Evolutionary conservation across 495 filamentous ascomycete genomes (phyloP).

Genomic region (Penicillium manginii): DNA sequence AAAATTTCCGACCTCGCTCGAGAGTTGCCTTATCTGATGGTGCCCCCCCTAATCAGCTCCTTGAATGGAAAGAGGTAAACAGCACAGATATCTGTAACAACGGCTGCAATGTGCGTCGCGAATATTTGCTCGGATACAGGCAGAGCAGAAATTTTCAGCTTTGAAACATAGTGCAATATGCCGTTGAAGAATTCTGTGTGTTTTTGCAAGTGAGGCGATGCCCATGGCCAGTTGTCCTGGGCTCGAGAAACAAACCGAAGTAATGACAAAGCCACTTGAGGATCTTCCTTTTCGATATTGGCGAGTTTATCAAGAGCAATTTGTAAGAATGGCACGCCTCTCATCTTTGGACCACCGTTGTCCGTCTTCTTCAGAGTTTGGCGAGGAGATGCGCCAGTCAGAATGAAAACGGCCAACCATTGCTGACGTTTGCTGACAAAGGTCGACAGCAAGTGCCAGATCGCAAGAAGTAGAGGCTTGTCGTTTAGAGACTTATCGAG

Average conservation of each 20-base stretch:
- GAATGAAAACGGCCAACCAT: conserved; percentile 90
- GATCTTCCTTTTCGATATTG: conserved; percentile 64
- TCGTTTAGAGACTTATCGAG: conserved; percentile 77
- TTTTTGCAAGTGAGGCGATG: conserved; percentile 73
- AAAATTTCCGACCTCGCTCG: conserved; percentile 46
- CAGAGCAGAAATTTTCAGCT: conserved; percentile 55
- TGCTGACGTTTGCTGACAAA: conserved; percentile 89
- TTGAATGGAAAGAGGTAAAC: conserved; percentile 67
- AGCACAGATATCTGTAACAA: conserved; percentile 84
- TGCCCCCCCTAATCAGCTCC: neutral
- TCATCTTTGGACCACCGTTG: conserved; percentile 38
- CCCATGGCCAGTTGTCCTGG: conserved; percentile 93
- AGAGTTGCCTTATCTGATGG: neutral
- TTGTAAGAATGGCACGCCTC: conserved; percentile 67
- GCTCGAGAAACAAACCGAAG: conserved; percentile 84
- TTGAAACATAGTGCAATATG: conserved; percentile 70
- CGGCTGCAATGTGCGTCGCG: conserved; percentile 74
- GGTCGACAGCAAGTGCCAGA: conserved; percentile 87
- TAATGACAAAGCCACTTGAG: conserved; percentile 67
- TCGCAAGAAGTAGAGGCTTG: conserved; percentile 59
- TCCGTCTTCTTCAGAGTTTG: conserved; percentile 65
- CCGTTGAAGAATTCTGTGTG: conserved; percentile 71
- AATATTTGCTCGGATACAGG: conserved; percentile 48
- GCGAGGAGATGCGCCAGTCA: conserved; percentile 83
- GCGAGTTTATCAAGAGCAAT: conserved; percentile 76